These are phyloP conservation scores for Mucor circinelloides DNA, from an alignment of 371 early-diverging fungal species.

Conservation along the genomic window DNA sequence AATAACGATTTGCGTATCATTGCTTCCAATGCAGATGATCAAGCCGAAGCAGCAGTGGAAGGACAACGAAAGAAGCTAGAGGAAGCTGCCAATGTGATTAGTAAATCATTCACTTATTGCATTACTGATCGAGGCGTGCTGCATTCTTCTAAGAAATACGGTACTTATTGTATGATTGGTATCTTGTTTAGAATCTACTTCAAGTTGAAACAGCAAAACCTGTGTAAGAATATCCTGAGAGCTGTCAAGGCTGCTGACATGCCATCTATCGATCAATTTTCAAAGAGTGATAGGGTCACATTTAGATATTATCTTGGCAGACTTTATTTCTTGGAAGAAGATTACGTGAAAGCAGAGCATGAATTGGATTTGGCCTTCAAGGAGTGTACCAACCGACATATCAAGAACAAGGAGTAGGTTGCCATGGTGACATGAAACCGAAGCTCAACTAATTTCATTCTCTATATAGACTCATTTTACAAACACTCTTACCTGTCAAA, in stretches of 20 bases:
- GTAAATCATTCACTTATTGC: slow-evolving; percentile 85
- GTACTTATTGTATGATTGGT: slow-evolving; percentile 84
- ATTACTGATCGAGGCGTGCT: slow-evolving; percentile 73
- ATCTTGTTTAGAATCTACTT: slow-evolving; percentile 86
- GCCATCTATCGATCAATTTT: slow-evolving; percentile 73
- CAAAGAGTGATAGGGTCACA: slow-evolving; percentile 84
- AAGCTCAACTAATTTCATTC: no score
- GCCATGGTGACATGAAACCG: neutral
- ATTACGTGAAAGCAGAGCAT: slow-evolving; percentile 73
- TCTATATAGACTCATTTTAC: slow-evolving; percentile 64
- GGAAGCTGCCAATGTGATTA: slow-evolving; percentile 83
- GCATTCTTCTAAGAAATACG: slow-evolving; percentile 81
- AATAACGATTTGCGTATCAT: slow-evolving; percentile 57
- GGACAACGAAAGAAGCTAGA: slow-evolving; percentile 68
- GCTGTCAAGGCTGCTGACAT: slow-evolving; percentile 74
- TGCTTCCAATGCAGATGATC: slow-evolving; percentile 62
- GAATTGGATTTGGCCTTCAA: slow-evolving; percentile 71
- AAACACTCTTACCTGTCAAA: slow-evolving; percentile 74
- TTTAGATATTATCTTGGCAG: slow-evolving; percentile 86
- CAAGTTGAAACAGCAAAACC: slow-evolving; percentile 77
- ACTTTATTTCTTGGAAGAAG: slow-evolving; percentile 80
- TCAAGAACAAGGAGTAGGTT: slow-evolving; percentile 60
- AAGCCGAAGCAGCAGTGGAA: slow-evolving; percentile 22
- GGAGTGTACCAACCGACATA: slow-evolving; percentile 56
- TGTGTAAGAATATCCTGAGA: slow-evolving; percentile 84